phyloP scores from a whole-genome alignment of 2,329 filamentous ascomycete species.

The Colletotrichum orbiculare region DNA sequence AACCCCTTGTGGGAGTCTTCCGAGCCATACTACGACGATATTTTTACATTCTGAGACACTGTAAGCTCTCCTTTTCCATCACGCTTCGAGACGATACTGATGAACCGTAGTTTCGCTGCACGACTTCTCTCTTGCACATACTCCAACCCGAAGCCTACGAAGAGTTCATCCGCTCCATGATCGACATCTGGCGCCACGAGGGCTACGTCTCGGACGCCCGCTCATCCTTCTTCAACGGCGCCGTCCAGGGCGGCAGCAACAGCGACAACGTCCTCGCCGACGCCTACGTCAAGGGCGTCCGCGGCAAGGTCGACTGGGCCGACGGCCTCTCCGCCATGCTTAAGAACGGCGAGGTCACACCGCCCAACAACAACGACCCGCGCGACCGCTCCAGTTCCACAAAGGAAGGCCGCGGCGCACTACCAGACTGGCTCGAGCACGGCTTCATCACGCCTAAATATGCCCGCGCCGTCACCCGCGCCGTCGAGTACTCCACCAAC shows the following conservation, averaged over 20 bases:
- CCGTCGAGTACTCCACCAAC: constrained; percentile 76
- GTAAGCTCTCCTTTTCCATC: constrained; percentile 30
- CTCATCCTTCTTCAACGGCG: constrained; percentile 76
- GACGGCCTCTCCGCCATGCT: constrained; percentile 72
- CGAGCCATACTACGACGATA: constrained; percentile 78
- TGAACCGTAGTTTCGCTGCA: constrained; percentile 65
- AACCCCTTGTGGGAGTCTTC: constrained; percentile 72
- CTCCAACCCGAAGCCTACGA: constrained; percentile 71
- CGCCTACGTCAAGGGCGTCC: constrained; percentile 76
- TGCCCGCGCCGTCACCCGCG: constrained; percentile 70
- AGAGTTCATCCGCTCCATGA: constrained; percentile 73
- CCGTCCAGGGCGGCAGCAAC: constrained; percentile 76
- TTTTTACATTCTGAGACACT: constrained; percentile 75
- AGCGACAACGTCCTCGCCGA: constrained; percentile 79
- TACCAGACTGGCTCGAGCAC: constrained; percentile 74
- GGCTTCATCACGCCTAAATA: constrained; percentile 75
- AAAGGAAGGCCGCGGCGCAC: constrained; percentile 74
- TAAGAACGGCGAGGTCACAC: constrained; percentile 73
- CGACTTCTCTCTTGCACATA: constrained; percentile 73
- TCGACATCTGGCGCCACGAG: constrained; percentile 75
- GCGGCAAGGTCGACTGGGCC: constrained; percentile 71
- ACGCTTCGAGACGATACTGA: not conserved
- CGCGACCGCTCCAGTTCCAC: constrained; percentile 70
- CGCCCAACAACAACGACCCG: constrained; percentile 68
- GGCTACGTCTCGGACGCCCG: constrained; percentile 74